Evolutionary conservation across 83 land plant species (phyloP).

Genomic region (Larix sibirica): DNA sequence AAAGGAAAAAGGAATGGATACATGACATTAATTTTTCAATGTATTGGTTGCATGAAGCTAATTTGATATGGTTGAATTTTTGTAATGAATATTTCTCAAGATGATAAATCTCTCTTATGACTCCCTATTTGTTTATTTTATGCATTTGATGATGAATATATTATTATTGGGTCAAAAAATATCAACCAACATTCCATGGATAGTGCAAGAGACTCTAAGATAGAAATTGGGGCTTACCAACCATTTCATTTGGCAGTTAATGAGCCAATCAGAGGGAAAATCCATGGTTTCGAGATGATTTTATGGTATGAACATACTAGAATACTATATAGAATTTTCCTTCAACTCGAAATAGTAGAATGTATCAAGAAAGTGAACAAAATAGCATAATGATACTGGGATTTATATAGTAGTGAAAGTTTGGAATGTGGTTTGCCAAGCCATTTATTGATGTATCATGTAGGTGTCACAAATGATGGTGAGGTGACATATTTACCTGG

Average conservation of each 20-base stretch:
- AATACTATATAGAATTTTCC: constrained; percentile 50
- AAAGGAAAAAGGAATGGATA: too few relatives aligned
- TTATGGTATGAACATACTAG: constrained; percentile 73
- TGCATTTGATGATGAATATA: constrained; percentile 69
- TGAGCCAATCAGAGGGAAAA: constrained; percentile 47
- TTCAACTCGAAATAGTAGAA: constrained; percentile 54
- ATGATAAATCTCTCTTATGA: neutral
- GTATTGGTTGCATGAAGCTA: neutral
- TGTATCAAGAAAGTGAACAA: constrained; percentile 68
- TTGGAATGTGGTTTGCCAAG: too few relatives aligned
- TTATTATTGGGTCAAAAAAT: constrained; percentile 62
- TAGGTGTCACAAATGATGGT: too few relatives aligned
- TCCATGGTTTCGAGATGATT: constrained; percentile 63
- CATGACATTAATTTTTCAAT: neutral
- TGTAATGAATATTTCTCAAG: neutral
- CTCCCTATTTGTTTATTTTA: neutral
- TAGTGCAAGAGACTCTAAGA: constrained; percentile 66
- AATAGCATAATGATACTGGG: constrained; percentile 47
- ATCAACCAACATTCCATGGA: constrained; percentile 73
- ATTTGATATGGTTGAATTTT: neutral
- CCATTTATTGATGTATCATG: too few relatives aligned
- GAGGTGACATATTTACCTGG: constrained; percentile 61
- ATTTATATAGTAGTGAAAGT: too few relatives aligned
- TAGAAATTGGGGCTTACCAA: constrained; percentile 74
- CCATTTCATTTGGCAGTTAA: constrained; percentile 38